A percentile compares a stretch with the other conserved stretches of the same genome.
Conservation (phyloP, 768 basidiomycete genomes). For the Leucosporidium creatinivorum region DNA sequence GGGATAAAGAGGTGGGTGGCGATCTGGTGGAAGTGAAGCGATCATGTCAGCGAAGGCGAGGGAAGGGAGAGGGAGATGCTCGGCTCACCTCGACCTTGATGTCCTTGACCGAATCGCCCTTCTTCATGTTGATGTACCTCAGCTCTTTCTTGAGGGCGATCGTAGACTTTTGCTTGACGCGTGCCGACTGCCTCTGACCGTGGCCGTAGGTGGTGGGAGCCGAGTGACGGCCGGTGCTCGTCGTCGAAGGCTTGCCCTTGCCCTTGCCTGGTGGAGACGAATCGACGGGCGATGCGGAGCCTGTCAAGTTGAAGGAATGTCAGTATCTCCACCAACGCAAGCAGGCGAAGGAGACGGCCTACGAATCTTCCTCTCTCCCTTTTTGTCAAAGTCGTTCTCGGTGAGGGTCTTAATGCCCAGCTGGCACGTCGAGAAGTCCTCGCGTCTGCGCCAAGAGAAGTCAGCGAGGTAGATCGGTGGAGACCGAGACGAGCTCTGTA, state of each 20-base stretch:
- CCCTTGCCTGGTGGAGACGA: not conserved
- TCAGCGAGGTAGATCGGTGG: not conserved
- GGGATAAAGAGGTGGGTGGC: conserved; percentile 60
- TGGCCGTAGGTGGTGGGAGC: not conserved
- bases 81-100: conserved; percentile 51
- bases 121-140: conserved; percentile 54
- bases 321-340: accelerated
- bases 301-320: not conserved
- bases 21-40: conserved; percentile 38
- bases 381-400: conserved; percentile 10
- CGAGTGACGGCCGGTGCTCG: not conserved
- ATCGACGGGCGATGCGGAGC: not conserved
- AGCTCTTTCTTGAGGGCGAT: conserved; percentile 32
- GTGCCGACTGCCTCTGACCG: conserved; percentile 49
- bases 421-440: conserved; percentile 10
- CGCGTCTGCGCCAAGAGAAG: conserved; percentile 4
- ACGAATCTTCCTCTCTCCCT: conserved; percentile 17
- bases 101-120: conserved; percentile 65
- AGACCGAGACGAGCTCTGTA: not conserved
- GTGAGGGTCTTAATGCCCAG: conserved; percentile 7
- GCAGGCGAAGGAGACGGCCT: not conserved
- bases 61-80: conserved; percentile 11
- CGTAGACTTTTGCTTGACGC: conserved; percentile 54
- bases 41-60: conserved; percentile 1
- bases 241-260: not conserved